A percentile compares a stretch with the other conserved stretches of the same genome.
Evolutionary conservation across 164 flowering plant genomes (phyloP).

Genomic region (Euptelea pleiosperma): DNA sequence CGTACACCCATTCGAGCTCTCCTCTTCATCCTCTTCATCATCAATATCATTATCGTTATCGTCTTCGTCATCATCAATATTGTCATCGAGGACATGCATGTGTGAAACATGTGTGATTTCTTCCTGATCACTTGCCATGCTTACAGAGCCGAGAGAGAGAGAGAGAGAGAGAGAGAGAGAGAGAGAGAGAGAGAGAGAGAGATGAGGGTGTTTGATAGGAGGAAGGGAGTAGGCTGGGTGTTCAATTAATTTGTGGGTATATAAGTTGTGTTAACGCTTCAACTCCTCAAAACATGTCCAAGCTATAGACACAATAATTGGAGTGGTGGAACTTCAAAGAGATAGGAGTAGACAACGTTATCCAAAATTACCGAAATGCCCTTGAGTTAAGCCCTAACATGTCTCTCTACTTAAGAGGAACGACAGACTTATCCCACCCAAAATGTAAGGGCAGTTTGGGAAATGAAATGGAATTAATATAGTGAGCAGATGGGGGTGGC

Average conservation of each 20-base stretch:
- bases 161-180: not conserved
- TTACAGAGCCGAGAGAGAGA: not conserved
- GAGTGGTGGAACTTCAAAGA: not conserved
- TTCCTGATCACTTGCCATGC: slow-evolving; percentile 8
- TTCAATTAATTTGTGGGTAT: not conserved
- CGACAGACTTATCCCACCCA: not conserved
- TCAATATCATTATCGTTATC: slow-evolving; percentile 20
- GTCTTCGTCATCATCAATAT: slow-evolving; percentile 17
- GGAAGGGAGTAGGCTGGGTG: not conserved
- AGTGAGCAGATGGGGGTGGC: not conserved
- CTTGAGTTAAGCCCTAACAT: not conserved
- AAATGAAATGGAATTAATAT: too few relatives aligned
- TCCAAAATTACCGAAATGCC: not conserved
- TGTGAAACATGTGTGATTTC: not conserved
- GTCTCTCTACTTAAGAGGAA: not conserved
- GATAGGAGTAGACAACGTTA: not conserved
- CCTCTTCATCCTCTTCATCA: slow-evolving; percentile 19
- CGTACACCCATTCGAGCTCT: not conserved
- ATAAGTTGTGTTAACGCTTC: not conserved
- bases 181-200: not conserved
- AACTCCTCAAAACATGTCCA: not conserved
- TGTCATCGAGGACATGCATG: slow-evolving; percentile 12
- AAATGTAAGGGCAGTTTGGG: too few relatives aligned
- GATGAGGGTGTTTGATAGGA: not conserved
- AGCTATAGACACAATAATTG: not conserved